A percentile compares a stretch with the other conserved stretches of the same genome.
Evolutionary conservation across 257 asterid species (phyloP).

Genomic region (Petrea volubilis): DNA sequence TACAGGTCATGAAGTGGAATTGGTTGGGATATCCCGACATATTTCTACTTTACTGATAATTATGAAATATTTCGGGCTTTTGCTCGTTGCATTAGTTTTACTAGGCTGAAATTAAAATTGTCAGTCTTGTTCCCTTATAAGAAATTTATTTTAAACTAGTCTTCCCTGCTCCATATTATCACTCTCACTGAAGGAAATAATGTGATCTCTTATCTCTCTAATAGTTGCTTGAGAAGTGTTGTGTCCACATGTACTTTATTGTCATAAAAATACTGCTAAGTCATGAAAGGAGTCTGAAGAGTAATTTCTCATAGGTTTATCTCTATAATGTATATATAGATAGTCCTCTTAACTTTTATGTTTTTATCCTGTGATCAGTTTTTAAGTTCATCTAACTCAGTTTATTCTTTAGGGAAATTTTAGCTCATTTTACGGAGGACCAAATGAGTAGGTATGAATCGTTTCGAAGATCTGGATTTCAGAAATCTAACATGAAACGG

Average conservation of each 20-base stretch:
- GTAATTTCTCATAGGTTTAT: not conserved
- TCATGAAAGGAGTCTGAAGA: not conserved
- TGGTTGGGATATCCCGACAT: too few relatives aligned
- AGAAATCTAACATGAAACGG: conserved; percentile 81
- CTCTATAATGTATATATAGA: not conserved
- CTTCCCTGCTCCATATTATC: not conserved
- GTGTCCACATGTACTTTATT: not conserved
- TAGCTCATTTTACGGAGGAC: conserved; percentile 78
- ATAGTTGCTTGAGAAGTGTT: not conserved
- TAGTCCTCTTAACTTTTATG: too few relatives aligned
- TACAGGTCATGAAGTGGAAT: not conserved
- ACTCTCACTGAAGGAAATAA: not conserved
- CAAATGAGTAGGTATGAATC: conserved; percentile 94
- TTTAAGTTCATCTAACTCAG: conserved; percentile 17
- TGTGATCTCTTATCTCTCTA: not conserved
- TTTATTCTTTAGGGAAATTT: conserved; percentile 54
- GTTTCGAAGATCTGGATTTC: conserved; percentile 90
- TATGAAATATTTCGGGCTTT: too few relatives aligned
- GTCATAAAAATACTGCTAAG: too few relatives aligned
- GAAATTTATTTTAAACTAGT: not conserved
- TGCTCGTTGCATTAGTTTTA: too few relatives aligned
- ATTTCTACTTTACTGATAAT: too few relatives aligned
- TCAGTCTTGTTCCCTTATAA: not conserved
- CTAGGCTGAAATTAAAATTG: too few relatives aligned
- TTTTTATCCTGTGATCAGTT: conserved; percentile 2